Evolutionary conservation across 371 early-diverging fungal genomes (phyloP), one percentile per base, ranked within the genome.

Genomic region (Mucor velutinosus): DNA sequence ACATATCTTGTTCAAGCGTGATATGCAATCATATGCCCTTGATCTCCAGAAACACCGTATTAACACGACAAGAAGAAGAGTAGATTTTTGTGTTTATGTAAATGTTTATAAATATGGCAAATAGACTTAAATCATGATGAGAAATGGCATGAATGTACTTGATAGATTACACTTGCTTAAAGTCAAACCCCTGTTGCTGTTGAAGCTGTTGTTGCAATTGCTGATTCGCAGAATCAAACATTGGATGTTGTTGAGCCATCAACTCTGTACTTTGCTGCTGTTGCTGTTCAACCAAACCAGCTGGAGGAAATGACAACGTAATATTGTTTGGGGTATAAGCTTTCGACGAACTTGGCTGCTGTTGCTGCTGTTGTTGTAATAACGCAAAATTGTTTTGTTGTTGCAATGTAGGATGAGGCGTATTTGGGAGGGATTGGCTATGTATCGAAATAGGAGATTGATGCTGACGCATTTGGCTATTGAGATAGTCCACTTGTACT

Each of bases 281-380:
- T 45, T 62, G 71, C 23, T 58, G 65, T 61, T 74, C 74, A 58
- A 71, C 69, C 69, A 75, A 72, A 69, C 75, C 75, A 29, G 75
- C 72, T 72, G 75, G 72, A 65, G 74, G 60, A 66, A 62, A 74
- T 23, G 66, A 56, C 62, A 67, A 57, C 67, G 71, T 61, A 59
- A 62, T 67, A 57, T 57, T 67, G 7, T 61, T 35, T 29, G 74
- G 70, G 74, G 74, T 70, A 74, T 71, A 75, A 57, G 51, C 47
- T 58, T 69, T 68, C 17, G 56, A 63, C 32, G 73, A 56, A 39
- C 49, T 56, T 27, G 45, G 68, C 39, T 60, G 35, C 53, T 33
- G 30, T 8, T 23, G 66, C 23, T 65, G 65, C 32, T 58, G 17
- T 55, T 67, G 68, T 39, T 60, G 37, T 29, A 72, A 58, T 8